Conservation (phyloP, 148 eudicot species). For the Chenopodium suecicum region DNA sequence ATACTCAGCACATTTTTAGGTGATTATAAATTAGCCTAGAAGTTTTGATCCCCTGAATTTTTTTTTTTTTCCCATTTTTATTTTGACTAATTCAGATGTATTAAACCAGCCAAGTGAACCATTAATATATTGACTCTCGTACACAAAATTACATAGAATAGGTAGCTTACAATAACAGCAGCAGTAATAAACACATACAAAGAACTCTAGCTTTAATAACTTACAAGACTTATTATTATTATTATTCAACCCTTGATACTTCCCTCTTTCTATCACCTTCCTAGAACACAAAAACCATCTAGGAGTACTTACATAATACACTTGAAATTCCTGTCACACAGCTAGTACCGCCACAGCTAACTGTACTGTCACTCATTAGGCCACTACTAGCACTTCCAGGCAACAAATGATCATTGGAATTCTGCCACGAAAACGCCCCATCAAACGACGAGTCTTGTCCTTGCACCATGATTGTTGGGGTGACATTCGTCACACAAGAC, state of each 20-base stretch:
- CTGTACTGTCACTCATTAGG: conserved; percentile 26
- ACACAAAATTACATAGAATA: background rate
- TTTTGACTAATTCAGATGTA: background rate
- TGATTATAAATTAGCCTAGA: too few species aligned
- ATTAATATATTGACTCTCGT: background rate
- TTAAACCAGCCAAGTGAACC: background rate
- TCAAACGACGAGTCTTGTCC: conserved; percentile 45
- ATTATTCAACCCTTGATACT: conserved; percentile 14
- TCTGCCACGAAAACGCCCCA: conserved; percentile 29
- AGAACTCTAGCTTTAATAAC: background rate
- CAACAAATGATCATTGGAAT: conserved; percentile 33
- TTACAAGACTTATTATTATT: conserved; percentile 11
- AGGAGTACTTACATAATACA: conserved; percentile 34
- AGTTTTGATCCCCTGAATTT: too few species aligned
- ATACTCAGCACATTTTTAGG: too few species aligned
- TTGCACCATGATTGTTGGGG: conserved; percentile 43
- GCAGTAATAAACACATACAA: background rate
- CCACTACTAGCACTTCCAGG: conserved; percentile 33
- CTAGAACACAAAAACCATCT: conserved; percentile 20
- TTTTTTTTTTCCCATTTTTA: too few species aligned
- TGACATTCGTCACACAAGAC: conserved; percentile 34
- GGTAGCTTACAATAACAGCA: background rate
- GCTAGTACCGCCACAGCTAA: conserved; percentile 20
- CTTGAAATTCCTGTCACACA: conserved; percentile 40
- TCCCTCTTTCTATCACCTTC: background rate